Base-by-base conservation (phyloP, 2,329 filamentous ascomycete species). In the Phyllosticta citribraziliensis region DNA sequence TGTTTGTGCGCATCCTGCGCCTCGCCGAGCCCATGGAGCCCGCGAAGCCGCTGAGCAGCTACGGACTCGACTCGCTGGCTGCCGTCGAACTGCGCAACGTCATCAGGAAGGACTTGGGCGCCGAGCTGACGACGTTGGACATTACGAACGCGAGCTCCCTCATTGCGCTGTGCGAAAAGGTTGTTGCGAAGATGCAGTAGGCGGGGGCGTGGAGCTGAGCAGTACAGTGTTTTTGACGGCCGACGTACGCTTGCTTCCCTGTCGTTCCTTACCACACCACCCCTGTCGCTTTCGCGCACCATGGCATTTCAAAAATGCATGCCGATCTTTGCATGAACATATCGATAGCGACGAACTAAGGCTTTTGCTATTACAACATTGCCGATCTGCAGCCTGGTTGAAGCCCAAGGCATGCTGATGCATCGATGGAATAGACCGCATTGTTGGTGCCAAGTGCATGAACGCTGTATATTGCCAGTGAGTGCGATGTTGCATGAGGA, bases 11-110 rank as follows among this genome's bases (percentile, higher is more conserved):
- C 2, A 27, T 55, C 14, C 52, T 55, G 22, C 52, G 52, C 10
- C 24, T 55, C 5, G 19, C 33, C 20, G 57, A 63, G 53, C n/a
- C 57, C 47, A 14, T 69, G 5, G 63, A 70, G 20, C 60, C 62
- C 1, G 30, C 24, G 1, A 8, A 63, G 50, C 30, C 54, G 5
- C 52, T 72, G 20, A 58, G 61, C 19, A 64, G 70, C 50, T 58
- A 73, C 19, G 72, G 72, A 0, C 52, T 74, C 30, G 73, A 74
- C 55, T 69, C 66, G 10, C 55, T 75, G 10, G 66, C 73, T 52
- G 69, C 65, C 0, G 69, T 77, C 2, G 76, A 78, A 62, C 64
- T 78, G 25, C 67, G 75, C 0, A 70, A 67, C 27, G 78, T 75
- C 76, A 69, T 74, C 57, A 70, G 67, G 33, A 69, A 70, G 62